A percentile compares a stretch with the other conserved stretches of the same genome.
Conservation (phyloP, 163 green algal species). For the Chlorella variabilis region DNA sequence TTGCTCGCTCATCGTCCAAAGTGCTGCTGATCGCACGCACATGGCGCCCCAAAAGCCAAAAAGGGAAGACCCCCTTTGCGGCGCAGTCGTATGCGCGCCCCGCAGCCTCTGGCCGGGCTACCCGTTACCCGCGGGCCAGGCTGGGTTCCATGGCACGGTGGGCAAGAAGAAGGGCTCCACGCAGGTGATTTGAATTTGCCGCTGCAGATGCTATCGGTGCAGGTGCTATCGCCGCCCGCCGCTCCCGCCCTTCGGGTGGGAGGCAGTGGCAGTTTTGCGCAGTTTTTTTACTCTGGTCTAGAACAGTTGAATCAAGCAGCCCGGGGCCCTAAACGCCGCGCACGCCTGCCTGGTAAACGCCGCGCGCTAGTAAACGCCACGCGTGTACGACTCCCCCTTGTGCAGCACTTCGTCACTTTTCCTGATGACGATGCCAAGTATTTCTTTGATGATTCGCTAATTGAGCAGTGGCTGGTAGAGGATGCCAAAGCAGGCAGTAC, state of each 20-base stretch:
- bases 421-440: background rate
- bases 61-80: background rate
- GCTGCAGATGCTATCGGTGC: background rate
- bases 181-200: background rate
- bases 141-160: background rate
- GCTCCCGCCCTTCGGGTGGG: background rate
- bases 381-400: no score
- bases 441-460: background rate
- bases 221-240: background rate
- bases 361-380: no score
- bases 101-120: background rate
- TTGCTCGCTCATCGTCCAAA: no score
- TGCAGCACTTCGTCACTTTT: slow-evolving; percentile 31
- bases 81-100: background rate
- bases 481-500: background rate
- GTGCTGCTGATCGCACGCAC: no score
- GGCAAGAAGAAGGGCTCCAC: slow-evolving; percentile 6
- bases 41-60: background rate
- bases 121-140: background rate
- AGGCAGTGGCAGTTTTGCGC: no score
- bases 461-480: background rate
- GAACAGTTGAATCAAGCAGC: no score
- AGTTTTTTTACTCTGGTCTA: no score
- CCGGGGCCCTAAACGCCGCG: no score
- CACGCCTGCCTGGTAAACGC: no score